Evolutionary conservation across 1,139 yeast genomes (phyloP), one percentile per base, ranked within the genome.

Genomic region (Yamadazyma blattariae): DNA sequence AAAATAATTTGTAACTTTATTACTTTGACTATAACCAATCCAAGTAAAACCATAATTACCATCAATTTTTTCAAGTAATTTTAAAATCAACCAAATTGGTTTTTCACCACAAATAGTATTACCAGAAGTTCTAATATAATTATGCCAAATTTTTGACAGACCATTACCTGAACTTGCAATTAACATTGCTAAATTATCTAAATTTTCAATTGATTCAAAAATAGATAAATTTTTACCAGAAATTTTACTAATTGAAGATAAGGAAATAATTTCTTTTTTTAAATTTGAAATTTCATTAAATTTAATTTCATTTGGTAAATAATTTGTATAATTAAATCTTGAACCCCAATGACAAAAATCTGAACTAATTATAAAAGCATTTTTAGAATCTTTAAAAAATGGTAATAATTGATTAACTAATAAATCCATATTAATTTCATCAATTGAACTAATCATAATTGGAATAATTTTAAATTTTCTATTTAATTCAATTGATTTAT

Each of bases 301-400:
- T 5, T 17, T 7, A 14, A 38, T 46, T 34, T 36, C 55, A 51
- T 34, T 55, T 32, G 42, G 64, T 38, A 79, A 66, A 51, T 84
- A 85, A 25, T 72, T 68, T 2, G 82, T 80, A 54, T 82, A 89
- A 10, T 79, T 82, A 52, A 89, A 88, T 30, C 95, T 63, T 4
- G 72, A 51, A 1, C 97, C 97, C 98, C 98, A 92, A 54, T 92
- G 98, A 54, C 97, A 90, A 52, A 92, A 94, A 61, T 92, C 99
- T 1, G 95, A 79, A 51, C 95, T 85, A 5, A 92, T 71, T 18
- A 87, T 77, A 58, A 92, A 85, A 1, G 88, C 80, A 51, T 80
- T 83, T 24, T 61, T 60, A 17, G 71, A 70, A 47, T 82, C 76
- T 4, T 56, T 57, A 37, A 88, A 54, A 47, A 72, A 85, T 2